Evolutionary conservation across 2,329 filamentous ascomycete species (phyloP), one percentile per base, ranked within the genome.

Genomic region (Tolypocladium pustulatum): DNA sequence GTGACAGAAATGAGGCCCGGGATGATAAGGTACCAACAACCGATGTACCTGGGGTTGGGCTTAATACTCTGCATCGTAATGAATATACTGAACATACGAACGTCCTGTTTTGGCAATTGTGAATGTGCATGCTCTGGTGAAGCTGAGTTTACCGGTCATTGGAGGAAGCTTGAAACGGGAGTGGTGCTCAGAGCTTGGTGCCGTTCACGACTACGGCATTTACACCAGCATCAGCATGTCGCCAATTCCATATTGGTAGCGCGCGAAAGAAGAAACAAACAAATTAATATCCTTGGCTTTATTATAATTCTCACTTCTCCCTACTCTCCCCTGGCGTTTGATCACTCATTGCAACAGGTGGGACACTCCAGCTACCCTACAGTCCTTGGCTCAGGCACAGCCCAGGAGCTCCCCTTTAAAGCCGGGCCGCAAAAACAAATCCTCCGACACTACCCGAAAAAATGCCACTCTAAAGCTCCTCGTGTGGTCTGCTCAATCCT

Each of bases 11-110:
- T 38, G 34, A 54, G 55, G 32, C 49, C 10, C 17, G 22, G 22
- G 41, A 49, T 53, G 60, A 62, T 56, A n/a, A n/a, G n/a, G n/a
- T n/a, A 57, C 57, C 59, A 49, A 51, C 51, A 51, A 30, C 15
- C 57, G 56, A 57, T 52, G 56, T 40, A 58, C 37, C 46, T 56
- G 27, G 17, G 30, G 27, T 27, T 43, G 37, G 13, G 1, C 6
- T 55, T 41, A 12, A 22, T 51, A 22, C 6, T 20, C 7, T 36
- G 9, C 25, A 32, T 37, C 30, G 22, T 30, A 30, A 40, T 34
- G 36, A 55, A 43, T 32, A 41, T 55, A n/a, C 30, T 22, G 49
- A 53, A 41, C 20, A 41, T 41, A 4, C 38, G n/a, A 41, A 20
- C 20, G 1, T n/a, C 9, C 20, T 41, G 7, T 41, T 41, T n/a